Conservation (phyloP, 2,329 filamentous ascomycete genomes). For the Microsporum canis region DNA sequence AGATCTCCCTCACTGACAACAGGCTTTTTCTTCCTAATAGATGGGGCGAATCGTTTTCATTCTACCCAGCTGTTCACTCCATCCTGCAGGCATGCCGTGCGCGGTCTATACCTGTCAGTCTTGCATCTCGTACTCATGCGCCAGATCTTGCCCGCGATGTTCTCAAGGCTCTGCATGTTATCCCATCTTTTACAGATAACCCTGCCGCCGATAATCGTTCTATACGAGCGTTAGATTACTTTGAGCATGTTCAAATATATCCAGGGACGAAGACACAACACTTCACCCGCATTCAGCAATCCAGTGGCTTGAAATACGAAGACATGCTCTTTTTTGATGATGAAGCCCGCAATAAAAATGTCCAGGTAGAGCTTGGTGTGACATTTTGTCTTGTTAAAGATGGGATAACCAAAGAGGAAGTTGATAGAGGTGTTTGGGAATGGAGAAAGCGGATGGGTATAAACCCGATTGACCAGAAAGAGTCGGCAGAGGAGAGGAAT, state of each 20-base stretch:
- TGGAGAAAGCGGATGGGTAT: slow-evolving; percentile 65
- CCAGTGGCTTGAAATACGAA: slow-evolving; percentile 58
- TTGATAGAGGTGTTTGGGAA: slow-evolving; percentile 66
- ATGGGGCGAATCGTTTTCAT: slow-evolving; percentile 55
- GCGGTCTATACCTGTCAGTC: slow-evolving; percentile 49
- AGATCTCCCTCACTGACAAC: background rate
- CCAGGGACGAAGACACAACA: slow-evolving; percentile 77
- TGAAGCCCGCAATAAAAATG: slow-evolving; percentile 74
- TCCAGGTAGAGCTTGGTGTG: slow-evolving; percentile 60
- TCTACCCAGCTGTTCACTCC: slow-evolving; percentile 58
- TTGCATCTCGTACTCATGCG: slow-evolving; percentile 70
- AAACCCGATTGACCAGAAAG: slow-evolving; percentile 16
- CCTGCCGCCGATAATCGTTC: slow-evolving; percentile 37
- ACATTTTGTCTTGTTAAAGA: slow-evolving; percentile 74
- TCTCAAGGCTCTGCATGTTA: slow-evolving; percentile 60
- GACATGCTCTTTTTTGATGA: slow-evolving; percentile 97
- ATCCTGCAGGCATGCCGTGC: slow-evolving; percentile 53
- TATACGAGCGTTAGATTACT: slow-evolving; percentile 40
- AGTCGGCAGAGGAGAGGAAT: slow-evolving; percentile 11
- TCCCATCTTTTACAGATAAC: slow-evolving; percentile 33
- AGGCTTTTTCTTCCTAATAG: slow-evolving; percentile 15
- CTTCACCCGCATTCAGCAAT: slow-evolving; percentile 60
- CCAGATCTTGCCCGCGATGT: slow-evolving; percentile 72
- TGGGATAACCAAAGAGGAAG: slow-evolving; percentile 62
- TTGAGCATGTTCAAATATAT: slow-evolving; percentile 50